A percentile compares a stretch with the other conserved stretches of the same genome.
Evolutionary conservation across 371 early-diverging fungal species (phyloP).

Genomic region (Mortierella sp.): DNA sequence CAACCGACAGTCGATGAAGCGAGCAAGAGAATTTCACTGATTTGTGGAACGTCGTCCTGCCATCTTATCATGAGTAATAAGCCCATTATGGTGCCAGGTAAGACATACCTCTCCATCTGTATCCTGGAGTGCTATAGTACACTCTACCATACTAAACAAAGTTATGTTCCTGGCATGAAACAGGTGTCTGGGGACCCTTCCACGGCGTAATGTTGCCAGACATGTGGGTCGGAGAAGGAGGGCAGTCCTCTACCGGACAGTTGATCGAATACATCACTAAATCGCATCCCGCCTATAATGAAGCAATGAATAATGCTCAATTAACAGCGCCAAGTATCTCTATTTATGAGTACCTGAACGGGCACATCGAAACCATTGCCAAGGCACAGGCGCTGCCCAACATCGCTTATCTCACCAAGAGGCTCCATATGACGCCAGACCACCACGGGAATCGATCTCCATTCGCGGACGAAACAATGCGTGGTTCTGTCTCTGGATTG

Average conservation of each 20-base stretch:
- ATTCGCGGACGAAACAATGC: conserved; percentile 72
- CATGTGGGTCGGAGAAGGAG: conserved; percentile 78
- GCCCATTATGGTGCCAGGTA: conserved; percentile 70
- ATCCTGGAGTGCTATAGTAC: too few relatives aligned
- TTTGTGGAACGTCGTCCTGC: conserved; percentile 80
- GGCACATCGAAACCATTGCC: conserved; percentile 54
- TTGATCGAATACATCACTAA: conserved; percentile 71
- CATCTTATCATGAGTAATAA: conserved; percentile 72
- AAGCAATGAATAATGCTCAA: conserved; percentile 45
- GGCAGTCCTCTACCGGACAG: conserved; percentile 80
- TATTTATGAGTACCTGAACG: conserved; percentile 65
- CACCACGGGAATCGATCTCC: conserved; percentile 85
- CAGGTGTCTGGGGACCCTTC: conserved; percentile 69
- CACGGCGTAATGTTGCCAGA: conserved; percentile 70
- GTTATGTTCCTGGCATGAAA: too few relatives aligned
- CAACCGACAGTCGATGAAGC: conserved; percentile 54
- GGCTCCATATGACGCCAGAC: conserved; percentile 79
- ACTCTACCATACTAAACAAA: too few relatives aligned
- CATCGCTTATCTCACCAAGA: conserved; percentile 59
- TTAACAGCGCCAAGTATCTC: conserved; percentile 37
- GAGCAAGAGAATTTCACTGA: conserved; percentile 71
- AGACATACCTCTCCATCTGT: neutral
- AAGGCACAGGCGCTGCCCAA: conserved; percentile 37
- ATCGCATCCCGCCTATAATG: conserved; percentile 65
- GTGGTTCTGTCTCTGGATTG: conserved; percentile 73